Conservation (phyloP, 805 yeast species). For the Metschnikowia hibisci region DNA sequence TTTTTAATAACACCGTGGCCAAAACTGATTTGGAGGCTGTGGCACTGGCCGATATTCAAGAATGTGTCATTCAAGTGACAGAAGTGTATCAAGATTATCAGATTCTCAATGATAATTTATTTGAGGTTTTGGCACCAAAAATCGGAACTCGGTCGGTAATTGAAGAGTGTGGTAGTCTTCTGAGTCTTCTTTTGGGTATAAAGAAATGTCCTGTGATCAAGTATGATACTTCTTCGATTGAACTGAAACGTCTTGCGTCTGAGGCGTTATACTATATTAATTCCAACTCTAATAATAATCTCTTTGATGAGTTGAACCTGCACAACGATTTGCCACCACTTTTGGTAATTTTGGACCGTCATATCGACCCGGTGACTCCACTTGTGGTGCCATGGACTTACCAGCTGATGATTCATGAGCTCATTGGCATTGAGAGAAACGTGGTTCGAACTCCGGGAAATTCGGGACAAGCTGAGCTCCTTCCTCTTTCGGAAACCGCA, state of each 20-base stretch:
- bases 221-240: conserved; percentile 69
- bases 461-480: conserved; percentile 30
- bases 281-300: conserved; percentile 48
- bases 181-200: conserved; percentile 63
- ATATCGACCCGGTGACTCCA: conserved; percentile 91
- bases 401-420: conserved; percentile 95
- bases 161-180: conserved; percentile 38
- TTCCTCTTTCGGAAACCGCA: conserved; percentile 52
- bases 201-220: conserved; percentile 76
- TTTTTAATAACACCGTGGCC: conserved; percentile 69
- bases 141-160: conserved; percentile 24
- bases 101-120: conserved; percentile 67
- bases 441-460: conserved; percentile 64
- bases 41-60: conserved; percentile 89
- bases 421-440: conserved; percentile 77
- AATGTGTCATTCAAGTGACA: conserved; percentile 67
- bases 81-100: conserved; percentile 85
- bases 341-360: conserved; percentile 73
- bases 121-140: conserved; percentile 35
- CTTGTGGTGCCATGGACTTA: conserved; percentile 94
- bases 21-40: conserved; percentile 79
- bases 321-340: conserved; percentile 65
- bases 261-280: conserved; percentile 58
- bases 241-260: conserved; percentile 59
- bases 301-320: conserved; percentile 64